Evolutionary conservation across 2,329 filamentous ascomycete species (phyloP), one percentile per base, ranked within the genome.

Genomic region (Claviceps purpurea): DNA sequence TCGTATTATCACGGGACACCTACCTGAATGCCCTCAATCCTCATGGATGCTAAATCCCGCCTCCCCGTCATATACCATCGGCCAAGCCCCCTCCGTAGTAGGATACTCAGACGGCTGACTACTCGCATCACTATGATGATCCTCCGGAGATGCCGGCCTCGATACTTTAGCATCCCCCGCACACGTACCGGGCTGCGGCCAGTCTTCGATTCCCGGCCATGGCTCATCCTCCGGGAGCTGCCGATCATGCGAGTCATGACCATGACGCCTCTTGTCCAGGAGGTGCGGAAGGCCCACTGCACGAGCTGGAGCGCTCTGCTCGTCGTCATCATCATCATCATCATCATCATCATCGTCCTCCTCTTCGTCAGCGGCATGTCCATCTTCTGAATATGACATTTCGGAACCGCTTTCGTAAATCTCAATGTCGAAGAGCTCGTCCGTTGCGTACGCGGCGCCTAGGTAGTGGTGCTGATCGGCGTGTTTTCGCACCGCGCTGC

Each of bases 51-150:
- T 59, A 49, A 73, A 72, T 6, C 60, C 68, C 2, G 55, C 47
- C 34, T 56, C 56, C 18, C 56, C 58, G n/a, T 59, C 58, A 24
- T 58, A 59, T 22, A 49, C 34, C 8, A 22, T 49, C 5, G 65
- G 64, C 69, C 69, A 74, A 8, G 67, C 65, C 16, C 62, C 67
- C 55, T 75, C 73, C 13, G 71, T 78, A 59, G 72, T 77, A 5
- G 76, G 73, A 57, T 80, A 81, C 58, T 80, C 77, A 18, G 73
- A 77, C 1, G 78, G 78, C 57, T 71, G 69, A 61, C 75, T 76
- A 59, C 76, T 79, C 37, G 56, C 63, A 4, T 68, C 68, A 51
- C 62, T 67, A n/a, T 56, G 56, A n/a, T 61, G 59, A 13, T 61
- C 65, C 1, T 57, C 58, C 16, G 53, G 56, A 18, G 60, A 60